Base-by-base conservation (phyloP, 345 rosid species). In the Populus tremula region DNA sequence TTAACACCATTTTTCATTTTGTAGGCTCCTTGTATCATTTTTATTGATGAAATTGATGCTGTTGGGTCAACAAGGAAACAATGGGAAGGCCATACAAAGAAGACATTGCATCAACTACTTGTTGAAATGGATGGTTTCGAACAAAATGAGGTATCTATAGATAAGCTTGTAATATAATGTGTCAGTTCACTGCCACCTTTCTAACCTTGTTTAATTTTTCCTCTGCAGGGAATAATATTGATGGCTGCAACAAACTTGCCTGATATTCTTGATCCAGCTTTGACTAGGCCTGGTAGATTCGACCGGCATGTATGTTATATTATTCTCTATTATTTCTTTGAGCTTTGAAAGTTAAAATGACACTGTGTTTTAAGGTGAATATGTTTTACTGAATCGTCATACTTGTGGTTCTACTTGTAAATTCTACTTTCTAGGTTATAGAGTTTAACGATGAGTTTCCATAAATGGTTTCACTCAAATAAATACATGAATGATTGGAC, bases 61-160 rank as follows among this genome's bases (percentile, higher is more conserved):
- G 96, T 96, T 84, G 99, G 99, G 63, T 93, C 99, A 33, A 93
- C 98, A 11, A 85, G 99, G 79, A 96, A 93, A 81, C 98, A 93
- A 85, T 93, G 98, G 99, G 98, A 96, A 87, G 98, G 98, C 77
- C 97, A 96, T 85, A 93, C 99, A 16, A 96, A 96, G 91, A 96
- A 93, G 86, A 96, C 98, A n/a, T 82, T 96, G 86, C 98, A 96
- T 85, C 99, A 96, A 80, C 82, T 96, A 70, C 99, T 96, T 71
- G 99, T 93, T 38, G 98, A 96, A 86, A 96, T 96, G 99, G 99
- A 92, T 88, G 99, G 99, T 78, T 96, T 96, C 85, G 98, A 96
- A 82, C 97, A 93, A 81, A 93, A 96, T 84, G 97, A 92, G 99
- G 98, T 92, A 87, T 67, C 4, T 79, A 11, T 56, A 45, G 49